Base-by-base conservation (phyloP, 768 basidiomycete genomes). In the Termitomyces sp. region DNA sequence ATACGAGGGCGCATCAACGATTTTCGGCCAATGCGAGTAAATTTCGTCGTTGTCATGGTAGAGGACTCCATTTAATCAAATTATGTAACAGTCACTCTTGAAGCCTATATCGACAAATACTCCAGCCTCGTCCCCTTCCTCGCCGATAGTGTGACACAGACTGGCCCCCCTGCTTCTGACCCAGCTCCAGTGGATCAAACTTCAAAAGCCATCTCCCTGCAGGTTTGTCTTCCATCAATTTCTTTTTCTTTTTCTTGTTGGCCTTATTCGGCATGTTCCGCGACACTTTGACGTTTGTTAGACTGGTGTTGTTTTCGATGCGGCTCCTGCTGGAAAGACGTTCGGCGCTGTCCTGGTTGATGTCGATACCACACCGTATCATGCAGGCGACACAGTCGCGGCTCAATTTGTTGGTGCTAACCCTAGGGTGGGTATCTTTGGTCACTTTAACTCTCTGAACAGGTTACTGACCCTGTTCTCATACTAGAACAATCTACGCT, bases 1-100 rank as follows among this genome's bases (percentile, higher is more conserved):
- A 47, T 90, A 90, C 60, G 90, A 91, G 69, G 90, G 89, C 47
- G 89, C 87, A 0, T 90, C 89, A 41, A 91, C 87, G 9, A 75
- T 91, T 42, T 91, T 83, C 67, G 89, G 90, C 36, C 82, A 77
- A 54, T 80, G 90, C 90, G 59, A 66, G 85, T 59, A 50, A 46
- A 49, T 46, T 35, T 25, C 40, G 46, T 56, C 42, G 36, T 55
- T 48, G 39, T 42, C 23, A 53, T 47, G 18, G 29, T 33, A 40
- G 25, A 41, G 40, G 12, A 25, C 22, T 32, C 27, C 47, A 45
- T 25, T 56, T 41, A 27, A 50, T 45, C 46, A 22, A 33, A 27
- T 15, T 39, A 27, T 32, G 22, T 18, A 56, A 23, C 59, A 89
- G 88, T 75, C 60, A 89, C 88, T 2, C 76, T 91, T n/a, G 88